These are phyloP conservation scores for Epichloe sibirici DNA, from an alignment of 2,329 filamentous ascomycete species.

Conservation along the genomic window DNA sequence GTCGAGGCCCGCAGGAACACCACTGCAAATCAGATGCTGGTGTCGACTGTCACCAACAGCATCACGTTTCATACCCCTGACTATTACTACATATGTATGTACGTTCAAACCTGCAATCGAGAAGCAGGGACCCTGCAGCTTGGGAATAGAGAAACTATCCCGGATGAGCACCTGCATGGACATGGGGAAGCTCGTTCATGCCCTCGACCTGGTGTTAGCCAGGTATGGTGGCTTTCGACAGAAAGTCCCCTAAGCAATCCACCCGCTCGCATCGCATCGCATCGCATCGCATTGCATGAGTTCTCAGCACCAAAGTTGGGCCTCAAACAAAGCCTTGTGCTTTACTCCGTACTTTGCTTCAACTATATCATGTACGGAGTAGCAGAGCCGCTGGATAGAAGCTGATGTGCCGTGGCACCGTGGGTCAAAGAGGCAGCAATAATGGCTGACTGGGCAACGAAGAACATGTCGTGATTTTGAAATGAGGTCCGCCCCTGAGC, in stretches of 20 bases:
- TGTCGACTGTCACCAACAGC: background rate
- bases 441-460: background rate
- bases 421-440: too few species aligned
- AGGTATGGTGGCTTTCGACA: background rate
- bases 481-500: conserved; percentile 7
- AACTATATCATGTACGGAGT: too few species aligned
- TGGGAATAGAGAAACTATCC: background rate
- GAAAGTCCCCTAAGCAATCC: background rate
- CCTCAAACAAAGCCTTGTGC: too few species aligned
- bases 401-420: too few species aligned
- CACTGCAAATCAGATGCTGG: background rate
- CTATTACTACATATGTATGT: background rate
- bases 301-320: too few species aligned
- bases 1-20: background rate
- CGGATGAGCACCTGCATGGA: background rate
- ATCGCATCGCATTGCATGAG: too few species aligned
- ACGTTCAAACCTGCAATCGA: background rate
- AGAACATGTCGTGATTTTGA: background rate
- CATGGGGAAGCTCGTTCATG: too few species aligned
- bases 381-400: too few species aligned
- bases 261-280: too few species aligned
- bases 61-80: background rate
- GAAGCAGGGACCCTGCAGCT: background rate
- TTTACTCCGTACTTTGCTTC: too few species aligned
- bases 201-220: too few species aligned